A percentile compares a stretch with the other conserved stretches of the same genome.
Conservation (phyloP, 495 filamentous ascomycete species). For the Usnea hakonensis region DNA sequence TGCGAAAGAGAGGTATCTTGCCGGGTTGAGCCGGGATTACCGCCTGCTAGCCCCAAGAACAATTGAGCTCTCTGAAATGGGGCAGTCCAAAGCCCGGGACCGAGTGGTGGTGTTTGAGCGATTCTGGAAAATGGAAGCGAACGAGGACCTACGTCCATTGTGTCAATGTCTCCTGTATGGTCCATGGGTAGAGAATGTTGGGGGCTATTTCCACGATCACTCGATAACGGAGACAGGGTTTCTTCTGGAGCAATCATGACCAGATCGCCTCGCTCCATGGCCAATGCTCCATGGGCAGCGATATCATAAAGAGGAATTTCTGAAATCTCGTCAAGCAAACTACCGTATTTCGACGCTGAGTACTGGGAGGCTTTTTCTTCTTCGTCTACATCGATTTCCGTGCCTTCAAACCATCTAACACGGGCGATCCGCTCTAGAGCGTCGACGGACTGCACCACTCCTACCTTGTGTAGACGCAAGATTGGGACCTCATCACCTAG, state of each 20-base stretch:
- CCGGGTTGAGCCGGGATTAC: not conserved
- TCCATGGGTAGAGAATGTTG: not conserved
- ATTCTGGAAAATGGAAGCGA: not conserved
- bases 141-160: not conserved
- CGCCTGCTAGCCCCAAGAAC: not conserved
- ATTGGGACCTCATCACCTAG: not conserved
- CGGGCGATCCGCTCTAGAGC: conserved; percentile 45
- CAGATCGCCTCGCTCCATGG: conserved; percentile 39
- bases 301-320: conserved; percentile 55
- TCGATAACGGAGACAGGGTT: conserved; percentile 3
- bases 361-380: conserved; percentile 27
- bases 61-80: not conserved
- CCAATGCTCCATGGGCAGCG: conserved; percentile 35
- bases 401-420: conserved; percentile 46
- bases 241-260: conserved; percentile 40
- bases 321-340: conserved; percentile 33
- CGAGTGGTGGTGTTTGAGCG: not conserved
- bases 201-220: not conserved
- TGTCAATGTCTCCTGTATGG: not conserved
- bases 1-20: not conserved
- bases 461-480: conserved; percentile 31
- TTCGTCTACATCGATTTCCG: conserved; percentile 35
- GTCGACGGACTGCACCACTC: conserved; percentile 53
- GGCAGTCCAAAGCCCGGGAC: not conserved
- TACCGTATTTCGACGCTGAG: conserved; percentile 34